Percentiles rank a stretch among this genome's conserved stretches.
Conservation (phyloP, 768 basidiomycete genomes). For the Rhodotorula graminis region DNA sequence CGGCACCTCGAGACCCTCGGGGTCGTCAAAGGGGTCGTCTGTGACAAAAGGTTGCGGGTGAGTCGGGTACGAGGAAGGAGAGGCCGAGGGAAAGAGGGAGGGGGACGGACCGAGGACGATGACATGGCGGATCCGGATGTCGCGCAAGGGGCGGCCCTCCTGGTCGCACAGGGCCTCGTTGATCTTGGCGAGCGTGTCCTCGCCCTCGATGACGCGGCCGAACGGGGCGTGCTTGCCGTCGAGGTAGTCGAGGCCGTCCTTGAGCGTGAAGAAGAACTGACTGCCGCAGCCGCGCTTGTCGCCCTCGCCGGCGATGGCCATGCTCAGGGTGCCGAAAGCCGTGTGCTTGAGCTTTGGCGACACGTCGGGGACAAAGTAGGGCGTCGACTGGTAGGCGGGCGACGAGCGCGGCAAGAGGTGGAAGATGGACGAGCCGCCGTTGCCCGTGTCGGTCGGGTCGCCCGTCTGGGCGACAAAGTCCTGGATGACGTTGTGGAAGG, state of each 20-base stretch:
- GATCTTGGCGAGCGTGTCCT: conserved; percentile 80
- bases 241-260: conserved; percentile 85
- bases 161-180: conserved; percentile 88
- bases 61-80: no score
- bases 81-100: background rate
- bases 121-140: conserved; percentile 91
- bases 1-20: conserved; percentile 65
- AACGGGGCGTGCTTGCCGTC: conserved; percentile 93
- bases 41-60: no score
- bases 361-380: conserved; percentile 31
- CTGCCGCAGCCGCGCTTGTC: conserved; percentile 69
- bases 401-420: conserved; percentile 80
- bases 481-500: conserved; percentile 98
- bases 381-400: conserved; percentile 31
- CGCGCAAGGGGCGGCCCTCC: conserved; percentile 84
- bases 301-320: conserved; percentile 86
- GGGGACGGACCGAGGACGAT: conserved; percentile 70
- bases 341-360: conserved; percentile 73
- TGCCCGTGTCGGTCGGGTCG: conserved; percentile 93
- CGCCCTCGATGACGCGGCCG: conserved; percentile 79
- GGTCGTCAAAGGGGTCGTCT: conserved; percentile 97
- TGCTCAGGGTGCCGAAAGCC: conserved; percentile 82
- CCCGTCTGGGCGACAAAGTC: conserved; percentile 94
- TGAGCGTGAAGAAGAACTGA: conserved; percentile 94
- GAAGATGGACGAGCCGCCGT: conserved; percentile 84